Base-by-base conservation (phyloP, 139 green algal genomes). In the Auxenochlorella pyrenoidosa region DNA sequence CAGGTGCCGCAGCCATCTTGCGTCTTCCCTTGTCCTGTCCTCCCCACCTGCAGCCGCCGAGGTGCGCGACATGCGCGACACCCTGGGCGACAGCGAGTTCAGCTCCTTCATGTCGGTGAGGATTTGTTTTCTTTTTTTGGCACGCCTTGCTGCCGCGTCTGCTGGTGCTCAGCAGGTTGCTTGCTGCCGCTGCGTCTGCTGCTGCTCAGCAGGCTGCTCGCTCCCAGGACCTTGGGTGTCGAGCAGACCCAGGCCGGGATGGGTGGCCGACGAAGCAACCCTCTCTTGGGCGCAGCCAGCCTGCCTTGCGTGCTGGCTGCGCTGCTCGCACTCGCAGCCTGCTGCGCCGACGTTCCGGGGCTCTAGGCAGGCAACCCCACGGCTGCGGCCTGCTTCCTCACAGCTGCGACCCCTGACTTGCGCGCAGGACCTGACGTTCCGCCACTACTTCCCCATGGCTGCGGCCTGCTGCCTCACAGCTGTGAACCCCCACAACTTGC, bases 31-130 rank as follows among this genome's bases (percentile, higher is more conserved):
- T n/a, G n/a, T n/a, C n/a, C n/a, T n/a, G n/a, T n/a, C n/a, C n/a
- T n/a, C n/a, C n/a, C n/a, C n/a, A n/a, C n/a, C 47, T 65, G 60
- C 80, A 85, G 80, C 80, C 6, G 63, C 22, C 0, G 80, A 85
- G 80, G 26, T 85, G 6, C 60, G 59, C 63, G 80, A 85, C 54
- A 85, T 85, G 80, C 60, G 60, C 1, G 60, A 85, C 26, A 77
- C 10, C 26, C 80, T 85, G 80, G 59, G 60, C 6, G 80, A 85
- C 10, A 19, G 16, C 5, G 80, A 85, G 59, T 85, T 85, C 63
- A 41, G 80, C 63, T n/a, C 38, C 15, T 76, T 63, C 63, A 85
- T 85, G 80, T 70, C 51, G 80, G 80, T 85, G 58, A 30, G 79
- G 1, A 16, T 30, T 1, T 26, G 1, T n/a, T 8, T 12, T 19